Evolutionary conservation across 2,329 filamentous ascomycete genomes (phyloP), one percentile per base, ranked within the genome.

Genomic region (Colletotrichum higginsianum): DNA sequence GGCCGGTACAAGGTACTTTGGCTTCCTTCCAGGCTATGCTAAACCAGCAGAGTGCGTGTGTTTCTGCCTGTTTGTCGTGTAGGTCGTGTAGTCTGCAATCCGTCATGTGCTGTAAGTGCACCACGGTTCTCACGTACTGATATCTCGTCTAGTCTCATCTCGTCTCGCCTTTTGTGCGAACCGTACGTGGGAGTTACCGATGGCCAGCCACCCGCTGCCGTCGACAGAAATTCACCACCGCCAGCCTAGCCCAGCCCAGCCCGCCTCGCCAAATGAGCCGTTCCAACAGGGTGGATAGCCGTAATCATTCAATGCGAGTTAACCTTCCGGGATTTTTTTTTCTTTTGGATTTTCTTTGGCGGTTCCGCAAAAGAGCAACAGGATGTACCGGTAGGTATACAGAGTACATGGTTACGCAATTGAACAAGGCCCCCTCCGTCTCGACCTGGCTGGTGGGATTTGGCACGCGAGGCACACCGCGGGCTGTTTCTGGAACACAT

Each of bases 201-300:
- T 60, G 52, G 64, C 50, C 35, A 23, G 26, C 40, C 38, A 46
- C 26, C 26, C 26, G 26, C 26, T 26, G 38, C 58, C 58, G 49
- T 56, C 56, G 42, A 47, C 35, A 67, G 46, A 52, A 26, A 26
- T 26, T 3, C 26, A 26, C 26, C 26, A 26, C 23, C 23, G 3
- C 3, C 23, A 26, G 23, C 23, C 26, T 26, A 26, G 26, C 26
- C 26, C 4, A 26, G 26, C 26, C 40, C 49, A 61, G 46, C 50
- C 61, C 68, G 68, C 68, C 58, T 67, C 57, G 67, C 57, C 35
- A 67, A 67, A 71, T 63, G 58, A 71, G 57, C 63, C 64, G 57
- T 67, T 71, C 68, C 68, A 63, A 58, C 26, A 57, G 57, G 57
- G 64, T 67, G 64, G 57, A 58, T 63, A 70, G 56, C 30, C 58